Conservation (phyloP, 2,329 filamentous ascomycete species). For the Calonectria honghensis region DNA sequence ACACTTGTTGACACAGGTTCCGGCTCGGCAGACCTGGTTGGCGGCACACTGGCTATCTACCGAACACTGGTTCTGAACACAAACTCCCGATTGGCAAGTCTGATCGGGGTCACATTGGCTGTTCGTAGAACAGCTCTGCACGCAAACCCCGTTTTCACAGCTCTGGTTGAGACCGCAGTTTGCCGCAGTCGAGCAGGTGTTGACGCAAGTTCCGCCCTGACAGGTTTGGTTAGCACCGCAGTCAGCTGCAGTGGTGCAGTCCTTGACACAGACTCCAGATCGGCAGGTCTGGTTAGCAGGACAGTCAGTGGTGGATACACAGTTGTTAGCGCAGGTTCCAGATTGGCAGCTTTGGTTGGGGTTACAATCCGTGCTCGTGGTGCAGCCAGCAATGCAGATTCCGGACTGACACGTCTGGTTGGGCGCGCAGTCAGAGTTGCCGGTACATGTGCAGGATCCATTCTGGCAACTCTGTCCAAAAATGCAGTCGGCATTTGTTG, state of each 20-base stretch:
- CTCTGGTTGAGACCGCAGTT: conserved; percentile 4
- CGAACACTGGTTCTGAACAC: conserved; percentile 7
- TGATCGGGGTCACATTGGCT: conserved; percentile 8
- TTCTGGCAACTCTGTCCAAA: conserved; percentile 25
- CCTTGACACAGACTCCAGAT: background rate
- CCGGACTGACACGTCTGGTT: conserved; percentile 31
- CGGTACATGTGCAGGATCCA: conserved; percentile 25
- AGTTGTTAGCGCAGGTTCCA: conserved; percentile 4
- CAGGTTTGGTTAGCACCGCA: conserved; percentile 12
- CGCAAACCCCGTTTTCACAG: conserved; percentile 13
- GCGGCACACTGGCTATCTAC: background rate
- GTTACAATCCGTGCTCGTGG: conserved; percentile 25
- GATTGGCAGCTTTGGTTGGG: conserved; percentile 20
- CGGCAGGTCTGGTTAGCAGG: conserved; percentile 2
- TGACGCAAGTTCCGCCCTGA: conserved; percentile 5
- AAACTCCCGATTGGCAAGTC: conserved; percentile 13
- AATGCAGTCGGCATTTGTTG: conserved; percentile 13
- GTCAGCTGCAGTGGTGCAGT: background rate
- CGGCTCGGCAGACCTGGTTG: conserved; percentile 16
- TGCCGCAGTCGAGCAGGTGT: conserved; percentile 5
- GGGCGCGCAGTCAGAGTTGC: conserved; percentile 1
- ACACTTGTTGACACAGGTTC: conserved; percentile 13
- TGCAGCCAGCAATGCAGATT: conserved; percentile 35
- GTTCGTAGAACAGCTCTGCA: background rate
- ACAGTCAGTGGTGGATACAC: conserved; percentile 4